Evolutionary conservation across 2,329 filamentous ascomycete species (phyloP).

Genomic region (Scolecobasidium constrictum): DNA sequence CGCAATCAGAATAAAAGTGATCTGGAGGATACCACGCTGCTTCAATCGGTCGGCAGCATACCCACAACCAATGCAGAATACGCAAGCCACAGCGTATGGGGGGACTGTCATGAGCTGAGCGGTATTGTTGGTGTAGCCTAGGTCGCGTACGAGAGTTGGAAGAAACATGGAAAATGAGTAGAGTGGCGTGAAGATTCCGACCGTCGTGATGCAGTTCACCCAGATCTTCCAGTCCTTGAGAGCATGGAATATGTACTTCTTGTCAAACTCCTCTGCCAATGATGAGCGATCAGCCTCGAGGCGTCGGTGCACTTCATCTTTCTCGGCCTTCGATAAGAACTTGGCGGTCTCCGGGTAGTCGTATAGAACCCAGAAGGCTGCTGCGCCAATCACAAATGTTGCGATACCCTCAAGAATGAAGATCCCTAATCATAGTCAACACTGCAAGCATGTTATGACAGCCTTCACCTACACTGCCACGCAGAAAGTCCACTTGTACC

Average conservation of each 20-base stretch:
- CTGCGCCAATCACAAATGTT: constrained; percentile 14
- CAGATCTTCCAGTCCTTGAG: constrained; percentile 32
- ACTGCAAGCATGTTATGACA: too few species aligned
- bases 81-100: constrained; percentile 43
- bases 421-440: too few species aligned
- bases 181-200: constrained; percentile 25
- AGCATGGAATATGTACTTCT: constrained; percentile 15
- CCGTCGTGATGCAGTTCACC: constrained; percentile 19
- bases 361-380: constrained; percentile 48
- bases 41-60: constrained; percentile 7
- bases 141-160: constrained; percentile 54
- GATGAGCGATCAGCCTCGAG: constrained; percentile 12
- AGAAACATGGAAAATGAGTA: constrained; percentile 36
- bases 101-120: constrained; percentile 55
- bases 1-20: constrained; percentile 6
- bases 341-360: constrained; percentile 49
- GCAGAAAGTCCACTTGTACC: constrained; percentile 48
- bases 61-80: constrained; percentile 10
- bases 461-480: too few species aligned
- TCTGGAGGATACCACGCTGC: constrained; percentile 11
- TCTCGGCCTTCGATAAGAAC: constrained; percentile 47
- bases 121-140: constrained; percentile 49
- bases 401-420: constrained; percentile 37
- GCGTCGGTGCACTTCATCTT: constrained; percentile 16
- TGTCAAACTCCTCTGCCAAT: constrained; percentile 15